A percentile compares a stretch with the other conserved stretches of the same genome.
Conservation (phyloP, 805 yeast species). For the Schizosaccharomyces lindneri region DNA sequence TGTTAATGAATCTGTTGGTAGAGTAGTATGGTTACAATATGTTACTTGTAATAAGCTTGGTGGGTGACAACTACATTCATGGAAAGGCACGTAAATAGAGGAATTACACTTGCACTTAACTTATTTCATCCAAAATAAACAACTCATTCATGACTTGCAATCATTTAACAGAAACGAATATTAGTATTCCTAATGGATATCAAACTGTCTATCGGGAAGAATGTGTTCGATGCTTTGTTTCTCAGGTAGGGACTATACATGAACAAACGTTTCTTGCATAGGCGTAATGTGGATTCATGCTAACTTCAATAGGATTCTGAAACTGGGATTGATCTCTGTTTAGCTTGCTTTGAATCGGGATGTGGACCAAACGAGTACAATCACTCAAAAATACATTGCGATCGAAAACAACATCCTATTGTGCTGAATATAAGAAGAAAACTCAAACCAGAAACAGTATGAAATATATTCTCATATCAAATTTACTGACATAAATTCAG, state of each 20-base stretch:
- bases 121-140: background rate
- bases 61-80: no score
- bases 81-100: no score
- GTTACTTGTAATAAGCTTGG: no score
- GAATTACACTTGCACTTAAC: background rate
- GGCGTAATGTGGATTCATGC: background rate
- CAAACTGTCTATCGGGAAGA: background rate
- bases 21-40: no score
- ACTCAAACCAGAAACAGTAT: constrained; percentile 4
- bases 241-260: background rate
- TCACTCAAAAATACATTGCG: constrained; percentile 29
- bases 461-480: constrained; percentile 2
- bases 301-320: background rate
- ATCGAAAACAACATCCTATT: constrained; percentile 25
- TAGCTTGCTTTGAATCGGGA: constrained; percentile 29
- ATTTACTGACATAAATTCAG: background rate
- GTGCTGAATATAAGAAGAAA: constrained; percentile 30
- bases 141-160: background rate
- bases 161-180: background rate
- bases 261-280: no score
- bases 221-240: background rate
- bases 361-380: constrained; percentile 33
- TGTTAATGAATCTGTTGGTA: no score
- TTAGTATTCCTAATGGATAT: background rate
- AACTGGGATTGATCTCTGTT: constrained; percentile 51